Percentiles rank a stretch among this genome's conserved stretches.
phyloP scores from a whole-genome alignment of 1,284 basidiomycete species.

The Coriolopsis trogii region DNA sequence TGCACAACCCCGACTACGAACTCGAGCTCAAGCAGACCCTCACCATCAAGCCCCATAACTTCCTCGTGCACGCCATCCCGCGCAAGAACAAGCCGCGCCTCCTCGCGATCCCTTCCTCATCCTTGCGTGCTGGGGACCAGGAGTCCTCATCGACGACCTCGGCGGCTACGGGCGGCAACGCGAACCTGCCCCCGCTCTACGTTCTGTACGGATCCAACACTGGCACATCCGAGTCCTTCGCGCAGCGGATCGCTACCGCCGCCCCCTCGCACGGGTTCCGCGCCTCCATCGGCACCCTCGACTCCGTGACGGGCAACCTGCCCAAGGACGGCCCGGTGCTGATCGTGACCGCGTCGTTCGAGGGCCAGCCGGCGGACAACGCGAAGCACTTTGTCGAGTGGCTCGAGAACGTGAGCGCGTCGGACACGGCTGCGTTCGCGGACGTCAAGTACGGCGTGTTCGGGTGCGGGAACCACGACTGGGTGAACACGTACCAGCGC shows the following conservation, averaged over 20 bases:
- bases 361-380: conserved; percentile 54
- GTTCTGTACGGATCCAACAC: conserved; percentile 53
- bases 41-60: conserved; percentile 50
- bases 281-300: conserved; percentile 44
- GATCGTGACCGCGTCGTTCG: conserved; percentile 54
- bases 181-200: conserved; percentile 35
- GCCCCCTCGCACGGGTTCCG: conserved; percentile 45
- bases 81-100: conserved; percentile 27
- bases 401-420: conserved; percentile 37
- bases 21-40: conserved; percentile 49
- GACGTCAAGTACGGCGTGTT: conserved; percentile 51
- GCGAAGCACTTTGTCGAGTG: conserved; percentile 48
- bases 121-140: neutral
- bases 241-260: conserved; percentile 46
- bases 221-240: conserved; percentile 52
- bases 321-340: conserved; percentile 50
- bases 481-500: conserved; percentile 53
- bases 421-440: conserved; percentile 32
- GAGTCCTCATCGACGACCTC: neutral
- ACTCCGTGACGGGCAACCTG: conserved; percentile 42
- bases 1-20: conserved; percentile 46
- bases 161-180: neutral
- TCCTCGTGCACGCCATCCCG: conserved; percentile 44
- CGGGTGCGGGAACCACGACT: conserved; percentile 57
- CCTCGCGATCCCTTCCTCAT: conserved; percentile 18